Evolutionary conservation across 371 early-diverging fungal species (phyloP), one percentile per base, ranked within the genome.

Genomic region (Mortierella sp.): DNA sequence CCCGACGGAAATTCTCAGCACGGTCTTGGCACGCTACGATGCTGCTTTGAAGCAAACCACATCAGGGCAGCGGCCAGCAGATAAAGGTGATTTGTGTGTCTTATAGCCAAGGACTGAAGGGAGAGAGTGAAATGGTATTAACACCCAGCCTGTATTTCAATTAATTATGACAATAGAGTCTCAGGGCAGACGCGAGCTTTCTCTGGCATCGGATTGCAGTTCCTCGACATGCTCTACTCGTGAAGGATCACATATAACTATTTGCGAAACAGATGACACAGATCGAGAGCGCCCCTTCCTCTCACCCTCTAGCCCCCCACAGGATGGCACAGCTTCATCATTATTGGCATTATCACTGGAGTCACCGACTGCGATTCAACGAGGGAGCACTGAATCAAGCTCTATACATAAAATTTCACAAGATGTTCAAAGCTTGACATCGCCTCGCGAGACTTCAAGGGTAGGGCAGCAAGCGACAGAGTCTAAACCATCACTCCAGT

Each of bases 251-350:
- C 67, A 76, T 24, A 50, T 63, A 24, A 67, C 67, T 15, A 53
- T 58, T 3, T 71, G 22, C 28, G 64, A 70, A 32, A 32, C 45
- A n/a, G 47, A 67, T 36, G 59, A 67, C 1, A 53, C 4, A 33
- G 69, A 77, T 1, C 55, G 33, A 24, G 69, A 69, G 4, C 41
- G 36, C 5, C n/a, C 45, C 0, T 19, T n/a, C 9, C 41, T 15
- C 15, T 45, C 43, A 13, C 64, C 63, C 41, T 38, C 47, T 4
- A 70, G 74, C 55, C 74, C 71, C 16, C 13, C 62, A 6, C 80
- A 70, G 16, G 80, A 80, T 16, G 61, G 70, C 11, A 57, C 80
- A 32, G 59, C 75, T 2, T 55, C 75, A 0, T 74, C 79, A 0
- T 33, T 79, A 13, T 45, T 67, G 43, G 47, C 71, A 1, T 64